Conservation (phyloP, 1,284 basidiomycete species). For the Trametes polyzona region DNA sequence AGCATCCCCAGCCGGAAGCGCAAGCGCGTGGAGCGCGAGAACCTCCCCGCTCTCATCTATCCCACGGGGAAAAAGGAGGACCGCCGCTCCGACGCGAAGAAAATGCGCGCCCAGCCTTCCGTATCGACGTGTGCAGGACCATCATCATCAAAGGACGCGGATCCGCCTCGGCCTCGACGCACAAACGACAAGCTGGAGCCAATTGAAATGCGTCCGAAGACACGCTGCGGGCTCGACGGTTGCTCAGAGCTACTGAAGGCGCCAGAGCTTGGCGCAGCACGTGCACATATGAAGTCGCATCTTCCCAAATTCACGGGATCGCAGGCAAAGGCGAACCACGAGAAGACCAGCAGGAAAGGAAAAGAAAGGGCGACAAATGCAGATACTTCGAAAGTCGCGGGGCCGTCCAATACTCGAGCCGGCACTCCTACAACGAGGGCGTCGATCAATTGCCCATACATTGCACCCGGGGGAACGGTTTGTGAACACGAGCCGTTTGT, state of each 20-base stretch:
- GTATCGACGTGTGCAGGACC: too few species aligned
- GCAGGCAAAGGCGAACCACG: neutral
- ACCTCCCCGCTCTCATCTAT: neutral
- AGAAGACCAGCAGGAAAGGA: neutral
- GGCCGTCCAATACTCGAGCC: too few species aligned
- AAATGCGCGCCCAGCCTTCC: too few species aligned
- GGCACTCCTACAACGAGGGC: too few species aligned
- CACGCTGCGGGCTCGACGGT: neutral
- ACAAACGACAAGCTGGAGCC: neutral
- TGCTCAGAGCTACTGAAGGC: neutral
- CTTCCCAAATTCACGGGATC: neutral
- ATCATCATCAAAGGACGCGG: neutral
- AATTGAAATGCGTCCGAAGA: neutral
- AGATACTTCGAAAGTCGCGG: too few species aligned
- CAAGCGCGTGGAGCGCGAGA: neutral
- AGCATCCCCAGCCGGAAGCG: neutral
- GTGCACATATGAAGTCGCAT: too few species aligned
- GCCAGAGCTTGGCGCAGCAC: neutral
- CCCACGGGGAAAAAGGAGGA: too few species aligned
- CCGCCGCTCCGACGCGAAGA: too few species aligned
- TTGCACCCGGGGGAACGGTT: neutral
- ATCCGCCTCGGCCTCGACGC: neutral
- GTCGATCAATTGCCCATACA: neutral
- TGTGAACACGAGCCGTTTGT: neutral
- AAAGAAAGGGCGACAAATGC: too few species aligned